Base-by-base conservation (phyloP, 441 rosid genomes). In the Erodium texanum region DNA sequence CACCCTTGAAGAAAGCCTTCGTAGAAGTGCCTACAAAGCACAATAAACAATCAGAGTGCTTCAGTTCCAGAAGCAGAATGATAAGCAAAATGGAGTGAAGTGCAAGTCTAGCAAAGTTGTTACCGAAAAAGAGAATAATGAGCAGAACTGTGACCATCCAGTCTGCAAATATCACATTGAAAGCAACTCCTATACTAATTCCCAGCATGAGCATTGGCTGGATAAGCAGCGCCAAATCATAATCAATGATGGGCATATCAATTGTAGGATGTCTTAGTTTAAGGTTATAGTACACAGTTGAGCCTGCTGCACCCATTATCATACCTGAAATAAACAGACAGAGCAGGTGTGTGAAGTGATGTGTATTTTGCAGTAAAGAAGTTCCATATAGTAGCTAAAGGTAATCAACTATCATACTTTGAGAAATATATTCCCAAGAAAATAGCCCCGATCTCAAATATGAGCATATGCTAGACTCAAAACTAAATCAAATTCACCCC, bases 121-220 rank as follows among this genome's bases (percentile, higher is more conserved):
- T 80, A 87, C 92, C 89, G 23, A 87, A 16, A 75, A 87, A 87
- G 65, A 87, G 90, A 77, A 87, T 23, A 64, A 85, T 87, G 68
- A 85, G 89, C 19, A 87, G 74, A 74, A 87, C 75, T 0, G 93
- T 87, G 43, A 87, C 90, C 93, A 87, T 75, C 93, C 90, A 86
- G 70, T 87, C 89, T 0, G 90, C 84, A 63, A 87, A 87, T 38
- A 87, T 69, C 29, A 85, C 89, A 32, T 87, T 85, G 71, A 84
- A 85, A 45, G 86, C 75, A 45, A 87, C 93, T 3, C 93, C 93
- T 74, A 85, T 16, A 61, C 93, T 87, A 66, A 87, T 87, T 38
- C 93, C 93, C 12, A 87, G 81, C 89, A 87, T 85, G 3, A 87
- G 81, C 93, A 87, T 87, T 0, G 93, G 93, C 72, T 87, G 93